Percentiles rank a stretch among this genome's conserved stretches.
phyloP scores from a whole-genome alignment of 345 rosid species.

The Rhodamnia rubescens region DNA sequence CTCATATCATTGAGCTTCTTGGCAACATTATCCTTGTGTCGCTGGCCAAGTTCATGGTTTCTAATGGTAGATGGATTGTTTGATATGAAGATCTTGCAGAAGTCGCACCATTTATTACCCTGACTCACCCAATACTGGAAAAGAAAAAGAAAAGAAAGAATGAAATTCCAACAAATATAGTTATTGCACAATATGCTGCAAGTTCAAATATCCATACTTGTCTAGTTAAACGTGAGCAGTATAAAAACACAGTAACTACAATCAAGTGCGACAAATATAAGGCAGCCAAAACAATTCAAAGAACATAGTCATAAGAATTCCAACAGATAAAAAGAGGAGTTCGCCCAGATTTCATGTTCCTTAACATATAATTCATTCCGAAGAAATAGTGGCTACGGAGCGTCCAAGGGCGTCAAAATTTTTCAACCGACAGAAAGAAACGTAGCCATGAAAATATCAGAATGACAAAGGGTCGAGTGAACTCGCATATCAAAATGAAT shows the following conservation, averaged over 20 bases:
- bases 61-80: conserved; percentile 77
- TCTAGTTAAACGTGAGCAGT: background rate
- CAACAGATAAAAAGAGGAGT: background rate
- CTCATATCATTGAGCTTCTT: conserved; percentile 69
- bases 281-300: background rate
- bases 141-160: background rate
- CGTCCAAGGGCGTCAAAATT: background rate
- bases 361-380: background rate
- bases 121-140: conserved; percentile 91
- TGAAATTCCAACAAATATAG: background rate
- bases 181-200: background rate
- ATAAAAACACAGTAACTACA: background rate
- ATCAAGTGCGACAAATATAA: background rate
- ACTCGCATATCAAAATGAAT: background rate
- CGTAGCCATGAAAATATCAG: background rate
- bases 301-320: background rate
- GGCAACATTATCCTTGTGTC: conserved; percentile 62
- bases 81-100: conserved; percentile 78
- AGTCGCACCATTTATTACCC: conserved; percentile 95
- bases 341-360: background rate
- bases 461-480: background rate
- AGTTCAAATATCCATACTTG: background rate
- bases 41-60: conserved; percentile 92
- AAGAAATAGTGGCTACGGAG: background rate
- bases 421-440: background rate